Percentiles rank a stretch among this genome's conserved stretches.
Conservation (phyloP, 176 grass and related monocot species). For the Alloteropsis semialata region DNA sequence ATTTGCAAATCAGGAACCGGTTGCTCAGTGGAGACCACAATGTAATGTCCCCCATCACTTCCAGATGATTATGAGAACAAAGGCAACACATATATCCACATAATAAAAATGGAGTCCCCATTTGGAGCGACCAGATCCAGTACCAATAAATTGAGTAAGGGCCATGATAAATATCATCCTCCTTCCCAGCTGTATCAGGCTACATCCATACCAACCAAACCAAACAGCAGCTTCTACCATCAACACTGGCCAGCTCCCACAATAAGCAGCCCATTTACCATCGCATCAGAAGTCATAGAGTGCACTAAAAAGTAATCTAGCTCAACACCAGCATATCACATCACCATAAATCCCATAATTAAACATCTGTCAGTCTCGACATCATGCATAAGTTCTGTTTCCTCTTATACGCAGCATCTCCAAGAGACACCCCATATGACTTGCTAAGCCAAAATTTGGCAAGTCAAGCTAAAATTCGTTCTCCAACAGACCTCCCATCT, state of each 20-base stretch:
- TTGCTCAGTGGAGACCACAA: neutral
- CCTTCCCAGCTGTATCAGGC: conserved; percentile 8
- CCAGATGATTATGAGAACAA: neutral
- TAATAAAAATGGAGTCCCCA: conserved; percentile 14
- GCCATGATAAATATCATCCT: neutral
- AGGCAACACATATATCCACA: conserved; percentile 4
- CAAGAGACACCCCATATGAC: no score
- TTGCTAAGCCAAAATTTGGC: no score
- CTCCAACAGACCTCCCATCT: no score
- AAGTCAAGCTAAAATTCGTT: no score
- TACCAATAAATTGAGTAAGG: neutral
- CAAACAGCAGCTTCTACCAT: neutral
- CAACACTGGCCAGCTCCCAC: neutral
- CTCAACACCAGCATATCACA: neutral
- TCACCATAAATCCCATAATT: neutral
- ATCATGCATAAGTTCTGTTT: neutral
- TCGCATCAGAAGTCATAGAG: neutral
- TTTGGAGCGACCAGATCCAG: conserved; percentile 4
- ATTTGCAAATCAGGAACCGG: neutral
- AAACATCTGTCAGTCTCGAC: neutral
- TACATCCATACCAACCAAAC: conserved; percentile 21
- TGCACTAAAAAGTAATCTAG: conserved; percentile 10
- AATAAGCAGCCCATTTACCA: neutral
- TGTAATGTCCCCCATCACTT: neutral
- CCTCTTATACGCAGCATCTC: neutral